These are phyloP conservation scores for Trichoderma atrobrunneum DNA, from an alignment of 2,329 filamentous ascomycete species.

Conservation along the genomic window DNA sequence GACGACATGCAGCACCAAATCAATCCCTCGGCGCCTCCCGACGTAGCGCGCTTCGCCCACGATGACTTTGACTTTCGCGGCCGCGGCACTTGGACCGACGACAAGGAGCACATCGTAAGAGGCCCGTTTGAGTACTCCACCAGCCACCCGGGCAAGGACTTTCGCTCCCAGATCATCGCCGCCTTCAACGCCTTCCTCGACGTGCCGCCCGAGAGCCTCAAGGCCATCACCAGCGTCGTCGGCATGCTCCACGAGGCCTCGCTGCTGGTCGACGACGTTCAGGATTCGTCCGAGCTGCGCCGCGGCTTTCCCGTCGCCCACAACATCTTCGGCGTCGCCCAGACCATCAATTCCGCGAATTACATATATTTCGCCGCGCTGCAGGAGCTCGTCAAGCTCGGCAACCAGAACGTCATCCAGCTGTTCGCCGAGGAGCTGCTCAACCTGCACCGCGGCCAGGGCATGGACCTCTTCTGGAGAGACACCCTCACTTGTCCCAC, in stretches of 20 bases:
- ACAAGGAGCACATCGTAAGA: conserved; percentile 74
- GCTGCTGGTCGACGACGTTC: conserved; percentile 81
- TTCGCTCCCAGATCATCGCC: conserved; percentile 73
- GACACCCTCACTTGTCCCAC: conserved; percentile 80
- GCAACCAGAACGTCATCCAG: conserved; percentile 62
- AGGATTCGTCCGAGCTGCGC: conserved; percentile 74
- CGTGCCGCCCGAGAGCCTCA: conserved; percentile 66
- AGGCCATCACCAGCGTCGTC: conserved; percentile 74
- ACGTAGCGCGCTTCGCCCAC: conserved; percentile 52
- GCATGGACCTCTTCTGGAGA: conserved; percentile 89
- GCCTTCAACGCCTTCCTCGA: conserved; percentile 80
- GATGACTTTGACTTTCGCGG: conserved; percentile 54
- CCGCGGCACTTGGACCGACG: conserved; percentile 60
- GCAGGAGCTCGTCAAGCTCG: conserved; percentile 68
- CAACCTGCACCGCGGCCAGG: conserved; percentile 82
- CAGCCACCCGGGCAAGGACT: conserved; percentile 78
- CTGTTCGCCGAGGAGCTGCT: conserved; percentile 81
- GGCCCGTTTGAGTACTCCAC: conserved; percentile 80
- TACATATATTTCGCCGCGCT: conserved; percentile 84
- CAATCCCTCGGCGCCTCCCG: conserved; percentile 39
- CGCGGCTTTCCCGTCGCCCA: conserved; percentile 80
- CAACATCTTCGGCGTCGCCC: conserved; percentile 78
- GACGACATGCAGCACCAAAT: conserved; percentile 32
- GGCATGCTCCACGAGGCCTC: conserved; percentile 85
- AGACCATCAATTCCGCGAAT: conserved; percentile 89